Base-by-base conservation (phyloP, 306 rosid species). In the Begonia masoniana region DNA sequence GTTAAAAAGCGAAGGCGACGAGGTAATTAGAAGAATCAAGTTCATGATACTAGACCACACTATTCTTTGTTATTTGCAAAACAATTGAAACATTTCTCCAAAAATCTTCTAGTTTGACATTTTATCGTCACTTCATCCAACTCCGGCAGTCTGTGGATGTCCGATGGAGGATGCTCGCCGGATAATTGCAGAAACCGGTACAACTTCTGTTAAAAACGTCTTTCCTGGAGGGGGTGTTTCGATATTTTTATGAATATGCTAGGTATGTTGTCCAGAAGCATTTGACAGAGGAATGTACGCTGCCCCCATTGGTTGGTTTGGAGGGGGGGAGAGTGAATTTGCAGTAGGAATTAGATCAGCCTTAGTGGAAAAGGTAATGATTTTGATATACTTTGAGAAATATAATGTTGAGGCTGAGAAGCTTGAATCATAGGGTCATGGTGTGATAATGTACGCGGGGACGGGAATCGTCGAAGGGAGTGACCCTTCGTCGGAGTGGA, bases 231-330 rank as follows among this genome's bases (percentile, higher is more conserved):
- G 9, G 39, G 39, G 39, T 5, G 7, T 31, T 5, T 31, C 8
- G 1, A 31, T 31, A 4, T 3, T 7, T 5, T 31, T 7, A 31
- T 0, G 2, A 31, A 31, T 31, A 1, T 6, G 8, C 7, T 1
- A 0, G 53, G 41, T 23, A 52, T 51, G 39, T 51, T 64, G 41
- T 73, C 63, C 83, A 91, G 99, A 86, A 67, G 68, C 81, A 65
- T 86, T 91, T 68, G 99, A 91, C 64, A 71, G 96, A 53, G 99
- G 96, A 61, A 91, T 86, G 99, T 91, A 81, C 67, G 99, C 96
- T 56, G 99, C 96, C 57, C 99, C 96, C 52, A 86, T 91, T 63
- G 99, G 99, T 43, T 91, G 96, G 99, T 83, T 91, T 61, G 96
- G 99, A 57, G 96, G 99, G 23, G 96, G 83, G 54, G 96, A 86